Conservation (phyloP, 176 grass and related monocot genomes). For the Stipa capillata region DNA sequence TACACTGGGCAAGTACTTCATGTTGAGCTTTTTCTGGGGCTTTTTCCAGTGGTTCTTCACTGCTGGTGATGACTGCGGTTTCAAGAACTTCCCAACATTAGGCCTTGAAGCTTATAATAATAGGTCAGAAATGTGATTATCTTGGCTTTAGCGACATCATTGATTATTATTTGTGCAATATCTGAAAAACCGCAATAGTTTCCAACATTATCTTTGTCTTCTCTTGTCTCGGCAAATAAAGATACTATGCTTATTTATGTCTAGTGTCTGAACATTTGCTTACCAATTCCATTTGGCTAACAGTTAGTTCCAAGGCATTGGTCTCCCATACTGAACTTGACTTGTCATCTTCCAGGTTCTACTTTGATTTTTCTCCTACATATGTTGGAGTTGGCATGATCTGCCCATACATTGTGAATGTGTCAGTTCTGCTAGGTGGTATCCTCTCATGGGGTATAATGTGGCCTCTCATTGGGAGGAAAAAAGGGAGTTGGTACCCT, state of each 20-base stretch:
- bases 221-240: slow-evolving; percentile 9
- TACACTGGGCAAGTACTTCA: slow-evolving; percentile 67
- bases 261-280: background rate
- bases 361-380: slow-evolving; percentile 57
- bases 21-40: slow-evolving; percentile 71
- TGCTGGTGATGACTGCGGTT: slow-evolving; percentile 63
- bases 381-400: slow-evolving; percentile 79
- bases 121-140: slow-evolving; percentile 24
- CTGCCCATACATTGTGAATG: slow-evolving; percentile 59
- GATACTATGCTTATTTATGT: background rate
- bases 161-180: background rate
- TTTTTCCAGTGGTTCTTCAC: slow-evolving; percentile 96
- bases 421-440: slow-evolving; percentile 52
- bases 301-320: background rate
- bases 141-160: background rate
- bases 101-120: slow-evolving; percentile 60
- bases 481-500: slow-evolving; percentile 50
- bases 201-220: background rate
- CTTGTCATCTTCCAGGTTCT: slow-evolving; percentile 40
- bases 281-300: background rate
- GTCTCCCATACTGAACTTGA: slow-evolving; percentile 8
- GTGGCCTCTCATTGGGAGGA: slow-evolving; percentile 59
- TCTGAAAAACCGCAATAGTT: background rate
- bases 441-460: slow-evolving; percentile 69
- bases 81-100: slow-evolving; percentile 71